phyloP scores from a whole-genome alignment of 306 rosid species.

The Trichosanthes cucumerina region DNA sequence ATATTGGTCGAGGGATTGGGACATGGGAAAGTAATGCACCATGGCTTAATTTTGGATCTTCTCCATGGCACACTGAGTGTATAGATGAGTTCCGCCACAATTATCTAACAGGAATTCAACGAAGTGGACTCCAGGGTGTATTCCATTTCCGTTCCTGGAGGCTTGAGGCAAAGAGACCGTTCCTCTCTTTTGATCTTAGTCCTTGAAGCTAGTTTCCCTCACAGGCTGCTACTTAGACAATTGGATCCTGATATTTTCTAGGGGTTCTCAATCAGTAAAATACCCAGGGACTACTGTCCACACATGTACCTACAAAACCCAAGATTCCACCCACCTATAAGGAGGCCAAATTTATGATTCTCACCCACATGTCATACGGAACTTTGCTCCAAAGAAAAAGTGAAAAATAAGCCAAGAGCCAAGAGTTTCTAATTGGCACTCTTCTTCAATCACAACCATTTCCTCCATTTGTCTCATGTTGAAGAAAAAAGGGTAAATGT shows the following conservation, averaged over 20 bases:
- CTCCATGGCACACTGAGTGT: not conserved
- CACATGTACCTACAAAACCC: not conserved
- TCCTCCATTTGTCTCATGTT: not conserved
- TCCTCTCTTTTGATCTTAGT: not conserved
- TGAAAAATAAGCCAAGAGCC: not conserved
- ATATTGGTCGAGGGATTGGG: not conserved
- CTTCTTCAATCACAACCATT: not conserved
- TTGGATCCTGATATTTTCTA: not conserved
- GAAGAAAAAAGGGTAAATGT: not conserved
- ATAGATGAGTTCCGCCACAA: not conserved
- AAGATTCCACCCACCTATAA: not conserved
- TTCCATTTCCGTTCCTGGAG: not conserved
- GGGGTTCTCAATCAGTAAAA: not conserved
- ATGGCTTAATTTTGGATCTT: not conserved
- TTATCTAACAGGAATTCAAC: not conserved
- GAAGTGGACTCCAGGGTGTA: not conserved
- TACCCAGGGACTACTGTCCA: not conserved
- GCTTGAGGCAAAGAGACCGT: not conserved
- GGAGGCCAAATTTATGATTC: not conserved
- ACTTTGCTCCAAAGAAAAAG: not conserved
- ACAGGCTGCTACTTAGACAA: not conserved
- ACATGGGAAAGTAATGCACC: not conserved
- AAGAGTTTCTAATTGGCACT: not conserved
- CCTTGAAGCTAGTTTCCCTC: not conserved
- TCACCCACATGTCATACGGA: not conserved